Evolutionary conservation across 352 stramenopile genomes (phyloP).

Genomic region (Aphanomyces invadans): DNA sequence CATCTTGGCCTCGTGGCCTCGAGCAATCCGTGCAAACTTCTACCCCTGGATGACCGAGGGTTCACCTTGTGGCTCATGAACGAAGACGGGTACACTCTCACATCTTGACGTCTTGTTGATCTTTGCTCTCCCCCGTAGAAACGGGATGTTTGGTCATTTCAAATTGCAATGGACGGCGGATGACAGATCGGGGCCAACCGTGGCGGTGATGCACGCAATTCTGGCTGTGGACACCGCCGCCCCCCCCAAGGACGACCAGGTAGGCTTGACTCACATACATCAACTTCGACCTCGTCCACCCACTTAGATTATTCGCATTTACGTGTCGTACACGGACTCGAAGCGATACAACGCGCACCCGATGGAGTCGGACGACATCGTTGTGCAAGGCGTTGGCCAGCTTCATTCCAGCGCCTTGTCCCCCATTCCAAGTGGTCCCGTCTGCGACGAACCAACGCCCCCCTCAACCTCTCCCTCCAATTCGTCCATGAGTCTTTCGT

Average conservation of each 20-base stretch:
- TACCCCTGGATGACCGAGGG: not conserved
- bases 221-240: not conserved
- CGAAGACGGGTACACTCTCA: not conserved
- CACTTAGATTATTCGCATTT: not conserved
- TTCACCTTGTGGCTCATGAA: not conserved
- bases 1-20: not conserved
- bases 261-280: not conserved
- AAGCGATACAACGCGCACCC: not conserved
- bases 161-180: not conserved
- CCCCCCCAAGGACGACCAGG: not conserved
- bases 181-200: not conserved
- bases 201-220: not conserved
- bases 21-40: not conserved
- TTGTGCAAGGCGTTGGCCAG: not conserved
- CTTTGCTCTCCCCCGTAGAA: not conserved
- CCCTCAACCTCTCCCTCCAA: not conserved
- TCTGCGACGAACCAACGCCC: not conserved
- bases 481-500: not conserved
- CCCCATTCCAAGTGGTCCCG: not conserved
- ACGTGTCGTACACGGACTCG: not conserved
- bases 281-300: no score
- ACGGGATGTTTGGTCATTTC: not conserved
- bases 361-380: constrained; percentile 7
- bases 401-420: not conserved
- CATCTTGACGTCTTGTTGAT: not conserved